Evolutionary conservation across 495 filamentous ascomycete genomes (phyloP).

Genomic region (Podospora conica): DNA sequence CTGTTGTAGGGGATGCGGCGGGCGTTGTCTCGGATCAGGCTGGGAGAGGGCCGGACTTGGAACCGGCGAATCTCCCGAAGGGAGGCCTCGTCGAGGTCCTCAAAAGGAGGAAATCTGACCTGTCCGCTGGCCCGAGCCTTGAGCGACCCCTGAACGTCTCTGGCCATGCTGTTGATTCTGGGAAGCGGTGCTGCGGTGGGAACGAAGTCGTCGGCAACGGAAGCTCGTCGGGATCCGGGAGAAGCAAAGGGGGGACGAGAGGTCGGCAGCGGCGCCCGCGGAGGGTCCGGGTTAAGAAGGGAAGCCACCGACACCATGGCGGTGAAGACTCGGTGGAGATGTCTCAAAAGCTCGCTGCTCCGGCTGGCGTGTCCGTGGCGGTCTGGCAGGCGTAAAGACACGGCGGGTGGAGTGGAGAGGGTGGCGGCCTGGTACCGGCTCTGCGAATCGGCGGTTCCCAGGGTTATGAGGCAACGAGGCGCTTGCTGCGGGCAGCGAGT

Average conservation of each 20-base stretch:
- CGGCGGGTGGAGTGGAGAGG: slow-evolving; percentile 9
- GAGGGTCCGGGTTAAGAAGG: slow-evolving; percentile 55
- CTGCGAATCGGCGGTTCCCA: not conserved
- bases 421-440: not conserved
- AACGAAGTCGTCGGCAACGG: slow-evolving; percentile 22
- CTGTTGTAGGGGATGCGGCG: slow-evolving; percentile 89
- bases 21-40: slow-evolving; percentile 59
- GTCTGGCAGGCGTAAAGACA: not conserved
- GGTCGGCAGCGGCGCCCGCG: slow-evolving; percentile 24
- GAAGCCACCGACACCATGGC: slow-evolving; percentile 52
- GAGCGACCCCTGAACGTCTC: slow-evolving; percentile 54
- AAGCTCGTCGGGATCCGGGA: slow-evolving; percentile 20
- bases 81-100: slow-evolving; percentile 52
- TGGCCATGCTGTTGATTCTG: slow-evolving; percentile 39
- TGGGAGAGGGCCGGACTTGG: slow-evolving; percentile 55
- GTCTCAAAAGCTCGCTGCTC: slow-evolving; percentile 18
- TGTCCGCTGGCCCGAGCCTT: slow-evolving; percentile 53
- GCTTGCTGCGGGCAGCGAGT: slow-evolving; percentile 26
- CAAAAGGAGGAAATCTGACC: slow-evolving; percentile 62
- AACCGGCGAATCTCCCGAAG: slow-evolving; percentile 53
- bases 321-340: slow-evolving; percentile 19
- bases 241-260: slow-evolving; percentile 15
- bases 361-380: slow-evolving; percentile 8
- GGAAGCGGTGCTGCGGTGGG: slow-evolving; percentile 24
- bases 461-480: slow-evolving; percentile 30